These are phyloP conservation scores for Simmondsia chinensis DNA, from an alignment of 148 eudicot species.

Conservation along the genomic window DNA sequence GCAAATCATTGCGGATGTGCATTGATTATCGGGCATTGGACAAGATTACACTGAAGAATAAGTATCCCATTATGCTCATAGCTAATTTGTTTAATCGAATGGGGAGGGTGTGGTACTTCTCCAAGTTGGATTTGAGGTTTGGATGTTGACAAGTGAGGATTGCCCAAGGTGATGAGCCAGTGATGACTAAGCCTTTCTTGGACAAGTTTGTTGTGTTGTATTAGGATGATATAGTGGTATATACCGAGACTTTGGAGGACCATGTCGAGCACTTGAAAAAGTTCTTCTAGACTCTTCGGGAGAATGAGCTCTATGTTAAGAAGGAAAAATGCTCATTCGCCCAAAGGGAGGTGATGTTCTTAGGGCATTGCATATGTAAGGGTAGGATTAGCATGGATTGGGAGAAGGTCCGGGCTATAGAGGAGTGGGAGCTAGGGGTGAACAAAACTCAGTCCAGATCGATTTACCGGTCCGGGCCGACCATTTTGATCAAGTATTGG, in stretches of 20 bases:
- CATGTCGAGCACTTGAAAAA: neutral
- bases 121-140: too few relatives aligned
- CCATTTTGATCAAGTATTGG: too few relatives aligned
- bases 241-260: neutral
- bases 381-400: neutral
- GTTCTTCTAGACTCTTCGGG: neutral
- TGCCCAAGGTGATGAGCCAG: too few relatives aligned
- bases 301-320: constrained; percentile 1
- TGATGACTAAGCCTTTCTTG: neutral
- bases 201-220: constrained; percentile 1
- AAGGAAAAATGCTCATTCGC: constrained; percentile 4
- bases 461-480: too few relatives aligned
- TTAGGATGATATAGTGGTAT: constrained; percentile 1
- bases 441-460: too few relatives aligned
- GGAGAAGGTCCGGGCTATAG: neutral
- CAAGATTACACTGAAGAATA: too few relatives aligned
- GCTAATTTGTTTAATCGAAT: too few relatives aligned
- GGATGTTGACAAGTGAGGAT: too few relatives aligned
- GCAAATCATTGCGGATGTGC: too few relatives aligned
- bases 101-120: too few relatives aligned
- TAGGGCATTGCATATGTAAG: neutral
- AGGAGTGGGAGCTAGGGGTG: neutral
- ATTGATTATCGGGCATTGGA: too few relatives aligned
- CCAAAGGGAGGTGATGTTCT: neutral
- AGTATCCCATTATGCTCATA: too few relatives aligned